A percentile compares a stretch with the other conserved stretches of the same genome.
phyloP scores from a whole-genome alignment of 768 basidiomycete genomes.

The Suillus spraguei region DNA sequence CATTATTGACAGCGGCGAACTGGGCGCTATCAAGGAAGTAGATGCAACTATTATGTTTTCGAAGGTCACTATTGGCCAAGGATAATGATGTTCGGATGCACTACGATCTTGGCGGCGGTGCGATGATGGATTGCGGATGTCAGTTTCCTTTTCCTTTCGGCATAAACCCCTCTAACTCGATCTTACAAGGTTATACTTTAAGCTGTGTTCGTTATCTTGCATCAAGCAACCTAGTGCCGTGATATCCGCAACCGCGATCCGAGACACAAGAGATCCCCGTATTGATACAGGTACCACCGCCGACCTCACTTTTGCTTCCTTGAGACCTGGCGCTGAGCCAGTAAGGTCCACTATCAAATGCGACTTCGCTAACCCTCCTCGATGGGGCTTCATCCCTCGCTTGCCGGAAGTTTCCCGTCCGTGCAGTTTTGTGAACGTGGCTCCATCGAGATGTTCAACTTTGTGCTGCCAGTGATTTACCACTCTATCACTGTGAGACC shows the following conservation, averaged over 20 bases:
- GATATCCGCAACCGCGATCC: slow-evolving; percentile 24
- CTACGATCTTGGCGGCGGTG: slow-evolving; percentile 58
- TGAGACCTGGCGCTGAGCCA: slow-evolving; percentile 25
- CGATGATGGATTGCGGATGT: slow-evolving; percentile 64
- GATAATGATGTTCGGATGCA: slow-evolving; percentile 47
- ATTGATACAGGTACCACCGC: slow-evolving; percentile 46
- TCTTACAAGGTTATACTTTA: slow-evolving; percentile 36
- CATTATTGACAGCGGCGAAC: slow-evolving; percentile 55
- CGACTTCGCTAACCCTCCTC: slow-evolving; percentile 33
- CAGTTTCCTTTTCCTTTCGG: slow-evolving; percentile 19
- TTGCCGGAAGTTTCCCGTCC: slow-evolving; percentile 37
- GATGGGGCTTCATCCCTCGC: slow-evolving; percentile 39
- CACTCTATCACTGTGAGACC: slow-evolving; percentile 49
- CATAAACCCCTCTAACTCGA: slow-evolving; percentile 5
- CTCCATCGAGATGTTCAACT: slow-evolving; percentile 41
- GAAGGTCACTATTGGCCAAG: slow-evolving; percentile 31
- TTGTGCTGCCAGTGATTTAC: slow-evolving; percentile 43
- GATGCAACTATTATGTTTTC: slow-evolving; percentile 43
- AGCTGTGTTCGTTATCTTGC: slow-evolving; percentile 50
- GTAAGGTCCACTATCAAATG: slow-evolving; percentile 30
- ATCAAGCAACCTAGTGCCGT: slow-evolving; percentile 46
- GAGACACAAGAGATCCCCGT: no score
- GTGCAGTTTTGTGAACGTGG: slow-evolving; percentile 48
- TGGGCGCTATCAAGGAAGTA: slow-evolving; percentile 53
- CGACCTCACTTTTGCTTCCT: slow-evolving; percentile 37